Evolutionary conservation across 2,329 filamentous ascomycete species (phyloP), one percentile per base, ranked within the genome.

Genomic region (Neophaeococcomyces mojaviensis): DNA sequence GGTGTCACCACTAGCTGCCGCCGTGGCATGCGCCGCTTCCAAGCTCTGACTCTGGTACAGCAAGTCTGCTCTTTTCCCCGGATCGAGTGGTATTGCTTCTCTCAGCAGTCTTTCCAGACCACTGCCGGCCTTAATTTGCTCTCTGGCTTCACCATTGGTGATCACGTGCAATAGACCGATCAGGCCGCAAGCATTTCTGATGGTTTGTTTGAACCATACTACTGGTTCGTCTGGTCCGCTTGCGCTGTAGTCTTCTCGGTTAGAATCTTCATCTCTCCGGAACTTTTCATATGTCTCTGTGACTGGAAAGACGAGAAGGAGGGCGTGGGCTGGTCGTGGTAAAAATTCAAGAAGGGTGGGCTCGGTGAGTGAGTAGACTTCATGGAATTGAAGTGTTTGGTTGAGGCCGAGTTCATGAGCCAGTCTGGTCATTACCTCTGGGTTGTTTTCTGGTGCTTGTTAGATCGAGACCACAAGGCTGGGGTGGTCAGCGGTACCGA

Each of bases 151-250:
- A 0, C 88, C 88, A 64, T 97, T 98, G 37, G 76, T 75, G 0
- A 87, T 78, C 15, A 83, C 85, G 62, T 97, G 92, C 37, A 97
- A 64, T 22, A 97, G 67, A 0, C 86, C 92, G 71, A 96, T 95
- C 36, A 95, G 69, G 0, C 90, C 90, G 64, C 90, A 97, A 1
- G 90, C 88, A 63, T 97, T 94, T 50, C 85, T 78, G 58, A 97
- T 96, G 0, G 89, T 97, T 70, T 97, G 90, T 57, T 80, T 85
- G 74, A 89, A 97, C 92, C 90, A 98, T 6, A 94, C 60, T 0
- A 96, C 86, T 4, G 86, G 82, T 61, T 96, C 87, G 0, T 59
- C 61, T 1, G 75, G 67, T 1, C 88, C 88, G 15, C 71, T 73
- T 35, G 83, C 84, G 0, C 64, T 62, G 69, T 95, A 95, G 32